phyloP scores from a whole-genome alignment of 305 asterid species.

The Fraxinus xanthoxyloides region DNA sequence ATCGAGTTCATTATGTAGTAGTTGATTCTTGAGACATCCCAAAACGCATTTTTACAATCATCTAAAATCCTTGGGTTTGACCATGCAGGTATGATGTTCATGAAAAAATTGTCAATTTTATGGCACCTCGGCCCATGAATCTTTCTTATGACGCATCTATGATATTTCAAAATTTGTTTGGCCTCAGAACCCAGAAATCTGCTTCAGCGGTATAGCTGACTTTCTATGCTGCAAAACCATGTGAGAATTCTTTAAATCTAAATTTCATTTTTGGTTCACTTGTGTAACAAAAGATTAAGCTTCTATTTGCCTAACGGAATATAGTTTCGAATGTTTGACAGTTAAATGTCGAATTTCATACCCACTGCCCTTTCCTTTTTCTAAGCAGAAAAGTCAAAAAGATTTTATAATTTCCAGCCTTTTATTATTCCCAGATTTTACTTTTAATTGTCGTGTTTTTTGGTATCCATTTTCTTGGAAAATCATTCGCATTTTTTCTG shows the following conservation, averaged over 20 bases:
- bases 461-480: neutral
- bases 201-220: conserved; percentile 27
- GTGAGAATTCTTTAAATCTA: neutral
- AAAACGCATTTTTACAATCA: neutral
- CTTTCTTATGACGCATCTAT: conserved; percentile 61
- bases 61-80: neutral
- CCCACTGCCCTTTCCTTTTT: neutral
- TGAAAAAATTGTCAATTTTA: conserved; percentile 85
- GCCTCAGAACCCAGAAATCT: conserved; percentile 48
- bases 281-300: neutral
- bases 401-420: neutral
- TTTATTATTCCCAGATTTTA: neutral
- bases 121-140: conserved; percentile 68
- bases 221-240: neutral
- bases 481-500: neutral
- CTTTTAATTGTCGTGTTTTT: neutral
- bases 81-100: conserved; percentile 76
- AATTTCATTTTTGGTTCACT: neutral
- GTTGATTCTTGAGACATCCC: neutral
- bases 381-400: neutral
- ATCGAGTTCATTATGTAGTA: neutral
- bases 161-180: conserved; percentile 66
- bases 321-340: neutral
- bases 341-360: neutral
- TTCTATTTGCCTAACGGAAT: too few species aligned